Evolutionary conservation across 1,284 basidiomycete genomes (phyloP), one percentile per base, ranked within the genome.

Genomic region (Melampsora larici-populina): DNA sequence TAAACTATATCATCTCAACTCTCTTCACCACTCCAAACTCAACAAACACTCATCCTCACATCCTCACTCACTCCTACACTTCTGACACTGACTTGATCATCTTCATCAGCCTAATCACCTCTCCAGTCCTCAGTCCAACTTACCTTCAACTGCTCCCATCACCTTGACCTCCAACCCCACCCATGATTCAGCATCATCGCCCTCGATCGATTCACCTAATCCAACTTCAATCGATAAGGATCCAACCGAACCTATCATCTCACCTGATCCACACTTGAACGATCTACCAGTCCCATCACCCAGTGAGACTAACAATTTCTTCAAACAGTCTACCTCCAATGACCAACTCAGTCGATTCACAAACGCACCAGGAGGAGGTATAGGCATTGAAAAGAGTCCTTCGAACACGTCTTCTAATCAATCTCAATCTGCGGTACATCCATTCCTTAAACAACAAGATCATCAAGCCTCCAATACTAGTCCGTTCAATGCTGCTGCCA

Each of bases 351-450:
- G 46, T n/a, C 64, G 68, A 7, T 76, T 76, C 66, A 69, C 66
- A 17, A 73, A 49, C 17, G 29, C 29, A 21, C 48, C 48, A 5
- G n/a, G 17, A 58, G 21, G 33, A 2, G 43, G 65, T 4, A 13
- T 36, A 33, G n/a, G 63, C 13, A 17, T 43, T 15, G n/a, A 29
- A 6, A 70, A 24, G 26, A 77, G 68, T n/a, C 36, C 51, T 46
- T 66, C 69, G 0, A 60, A 55, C 24, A 46, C 24, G 36, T 70
- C 76, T 70, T 78, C 76, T 21, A 31, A 48, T 29, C 51, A 69
- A 46, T 77, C 74, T 24, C 65, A 77, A 17, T 68, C 65, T 26
- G 73, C 73, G 43, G 46, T 75, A 0, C 73, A 75, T 31, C 73
- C 73, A 6, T 24, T 75, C 24, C 65, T 75, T 48, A 75, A 75